Conservation (phyloP, 1,284 basidiomycete genomes). For the Cryptococcus hybrid region DNA sequence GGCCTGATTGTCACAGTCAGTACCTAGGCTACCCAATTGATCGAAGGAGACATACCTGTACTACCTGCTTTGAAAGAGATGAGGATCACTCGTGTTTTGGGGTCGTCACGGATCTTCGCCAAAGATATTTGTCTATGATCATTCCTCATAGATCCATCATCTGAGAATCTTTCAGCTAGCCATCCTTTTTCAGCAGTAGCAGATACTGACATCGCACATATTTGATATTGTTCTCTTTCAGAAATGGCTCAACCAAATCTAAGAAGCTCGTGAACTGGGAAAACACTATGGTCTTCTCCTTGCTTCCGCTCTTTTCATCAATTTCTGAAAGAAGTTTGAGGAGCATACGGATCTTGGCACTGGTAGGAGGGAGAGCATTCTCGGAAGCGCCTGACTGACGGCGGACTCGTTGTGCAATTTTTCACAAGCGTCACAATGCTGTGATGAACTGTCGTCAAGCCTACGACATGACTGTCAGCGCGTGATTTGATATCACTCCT, state of each 20-base stretch:
- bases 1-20: constrained; percentile 51
- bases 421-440: constrained; percentile 18
- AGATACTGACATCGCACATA: constrained; percentile 72
- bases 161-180: constrained; percentile 49
- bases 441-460: constrained; percentile 8
- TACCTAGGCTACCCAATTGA: neutral
- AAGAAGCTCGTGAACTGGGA: constrained; percentile 82
- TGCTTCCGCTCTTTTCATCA: constrained; percentile 59
- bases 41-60: constrained; percentile 59
- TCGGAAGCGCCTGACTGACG: constrained; percentile 11
- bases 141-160: constrained; percentile 82
- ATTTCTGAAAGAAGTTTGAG: constrained; percentile 69
- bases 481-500: neutral
- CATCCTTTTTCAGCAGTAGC: neutral
- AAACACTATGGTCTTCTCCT: constrained; percentile 80
- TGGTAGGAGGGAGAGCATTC: constrained; percentile 58
- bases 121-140: constrained; percentile 72
- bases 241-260: constrained; percentile 79
- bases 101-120: constrained; percentile 65
- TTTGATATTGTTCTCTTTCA: constrained; percentile 62
- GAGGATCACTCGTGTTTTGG: constrained; percentile 68
- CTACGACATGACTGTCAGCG: neutral
- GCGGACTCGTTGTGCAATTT: constrained; percentile 15
- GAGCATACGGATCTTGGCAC: constrained; percentile 86
- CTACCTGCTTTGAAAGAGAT: constrained; percentile 97